These are phyloP conservation scores for Gleditsia sinensis DNA, from an alignment of 306 rosid species.

Conservation along the genomic window DNA sequence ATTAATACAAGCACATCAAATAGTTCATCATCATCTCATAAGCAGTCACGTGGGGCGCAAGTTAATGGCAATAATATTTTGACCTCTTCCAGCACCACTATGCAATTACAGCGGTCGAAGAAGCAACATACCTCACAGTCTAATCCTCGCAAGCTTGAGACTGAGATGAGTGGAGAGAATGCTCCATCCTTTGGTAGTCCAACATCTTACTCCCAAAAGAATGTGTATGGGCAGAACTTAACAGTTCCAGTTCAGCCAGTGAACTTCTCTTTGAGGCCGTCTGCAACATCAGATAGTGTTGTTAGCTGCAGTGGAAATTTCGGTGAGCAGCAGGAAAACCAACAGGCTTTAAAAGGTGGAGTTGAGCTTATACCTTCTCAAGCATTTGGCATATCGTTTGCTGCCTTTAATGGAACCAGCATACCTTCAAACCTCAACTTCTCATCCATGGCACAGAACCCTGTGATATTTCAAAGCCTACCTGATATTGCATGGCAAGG, in stretches of 20 bases:
- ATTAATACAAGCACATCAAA: constrained; percentile 40
- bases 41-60: constrained; percentile 51
- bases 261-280: constrained; percentile 61
- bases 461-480: constrained; percentile 52
- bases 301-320: constrained; percentile 46
- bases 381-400: constrained; percentile 63
- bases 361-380: constrained; percentile 60
- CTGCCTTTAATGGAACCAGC: constrained; percentile 45
- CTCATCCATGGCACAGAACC: constrained; percentile 48
- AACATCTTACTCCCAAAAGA: constrained; percentile 45
- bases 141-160: constrained; percentile 50
- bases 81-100: constrained; percentile 42
- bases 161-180: constrained; percentile 40
- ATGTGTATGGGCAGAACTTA: constrained; percentile 49
- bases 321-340: constrained; percentile 52
- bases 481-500: constrained; percentile 54
- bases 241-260: constrained; percentile 62
- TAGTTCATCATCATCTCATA: constrained; percentile 49
- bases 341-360: constrained; percentile 50
- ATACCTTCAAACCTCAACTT: constrained; percentile 56
- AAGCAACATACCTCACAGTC: constrained; percentile 45
- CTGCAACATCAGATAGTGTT: constrained; percentile 43
- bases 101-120: constrained; percentile 51
- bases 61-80: constrained; percentile 43
- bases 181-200: constrained; percentile 47